phyloP scores from a whole-genome alignment of 2,329 filamentous ascomycete genomes.

The Aschersonia sp. region DNA sequence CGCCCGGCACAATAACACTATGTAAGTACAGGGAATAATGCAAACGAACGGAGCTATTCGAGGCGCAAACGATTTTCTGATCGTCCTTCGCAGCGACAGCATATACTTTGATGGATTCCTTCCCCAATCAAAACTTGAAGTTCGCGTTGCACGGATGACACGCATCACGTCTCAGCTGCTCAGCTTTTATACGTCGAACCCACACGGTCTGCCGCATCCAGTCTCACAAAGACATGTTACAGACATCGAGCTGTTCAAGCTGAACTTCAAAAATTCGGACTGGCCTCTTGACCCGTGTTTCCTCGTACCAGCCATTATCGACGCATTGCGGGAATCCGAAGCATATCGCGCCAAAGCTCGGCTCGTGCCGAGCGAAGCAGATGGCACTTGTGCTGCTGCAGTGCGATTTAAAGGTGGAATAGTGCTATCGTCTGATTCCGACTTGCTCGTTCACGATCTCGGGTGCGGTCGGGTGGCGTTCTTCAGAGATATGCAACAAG shows the following conservation, averaged over 20 bases:
- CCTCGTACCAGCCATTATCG: constrained; percentile 62
- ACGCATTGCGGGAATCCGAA: constrained; percentile 40
- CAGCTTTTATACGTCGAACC: constrained; percentile 23
- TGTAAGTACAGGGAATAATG: constrained; percentile 33
- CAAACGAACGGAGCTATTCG: too few species aligned
- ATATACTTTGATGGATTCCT: constrained; percentile 83
- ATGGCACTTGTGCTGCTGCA: constrained; percentile 59
- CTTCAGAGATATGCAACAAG: constrained; percentile 45
- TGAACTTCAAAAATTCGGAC: constrained; percentile 12
- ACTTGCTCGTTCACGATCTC: constrained; percentile 64
- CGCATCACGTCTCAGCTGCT: constrained; percentile 40
- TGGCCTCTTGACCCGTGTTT: constrained; percentile 45
- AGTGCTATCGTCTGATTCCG: constrained; percentile 74
- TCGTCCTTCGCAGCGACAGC: constrained; percentile 13
- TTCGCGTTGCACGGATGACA: constrained; percentile 46
- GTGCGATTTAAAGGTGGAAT: constrained; percentile 38
- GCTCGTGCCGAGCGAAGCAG: constrained; percentile 74
- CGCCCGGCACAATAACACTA: constrained; percentile 33
- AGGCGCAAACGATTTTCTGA: background rate
- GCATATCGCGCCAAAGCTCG: constrained; percentile 27
- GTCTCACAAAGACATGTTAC: constrained; percentile 7
- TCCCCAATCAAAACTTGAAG: constrained; percentile 48
- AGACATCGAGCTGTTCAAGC: constrained; percentile 11
- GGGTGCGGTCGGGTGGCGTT: constrained; percentile 52
- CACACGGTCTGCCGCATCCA: constrained; percentile 11